A percentile compares a stretch with the other conserved stretches of the same genome.
These are phyloP conservation scores for Rutstroemia sp. DNA, from an alignment of 2,329 filamentous ascomycete genomes.

Conservation along the genomic window DNA sequence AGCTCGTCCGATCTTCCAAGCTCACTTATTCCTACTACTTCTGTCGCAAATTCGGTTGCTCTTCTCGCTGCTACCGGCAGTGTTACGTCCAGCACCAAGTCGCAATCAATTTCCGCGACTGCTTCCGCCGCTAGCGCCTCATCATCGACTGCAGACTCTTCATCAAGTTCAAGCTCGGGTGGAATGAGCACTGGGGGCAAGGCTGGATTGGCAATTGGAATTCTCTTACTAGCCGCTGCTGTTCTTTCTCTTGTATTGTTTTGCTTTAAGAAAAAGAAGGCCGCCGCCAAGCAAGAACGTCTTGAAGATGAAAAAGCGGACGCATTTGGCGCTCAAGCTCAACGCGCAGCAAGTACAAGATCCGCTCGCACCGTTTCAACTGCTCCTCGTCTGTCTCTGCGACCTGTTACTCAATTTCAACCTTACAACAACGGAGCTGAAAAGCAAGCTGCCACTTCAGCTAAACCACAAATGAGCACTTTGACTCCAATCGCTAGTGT, in stretches of 20 bases:
- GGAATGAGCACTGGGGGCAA: conserved; percentile 39
- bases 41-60: conserved; percentile 11
- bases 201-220: conserved; percentile 80
- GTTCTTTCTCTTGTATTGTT: conserved; percentile 65
- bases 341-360: conserved; percentile 15
- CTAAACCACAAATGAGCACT: background rate
- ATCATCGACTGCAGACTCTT: conserved; percentile 9
- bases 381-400: conserved; percentile 75
- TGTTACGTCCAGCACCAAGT: background rate
- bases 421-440: conserved; percentile 47
- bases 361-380: conserved; percentile 34
- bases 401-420: conserved; percentile 77
- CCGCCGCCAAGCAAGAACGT: conserved; percentile 47
- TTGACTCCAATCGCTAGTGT: background rate
- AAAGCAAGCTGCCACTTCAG: background rate
- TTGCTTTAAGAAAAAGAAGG: conserved; percentile 62
- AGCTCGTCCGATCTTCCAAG: conserved; percentile 9
- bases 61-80: conserved; percentile 9
- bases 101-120: conserved; percentile 3
- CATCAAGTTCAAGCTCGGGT: conserved; percentile 7
- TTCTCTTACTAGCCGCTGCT: conserved; percentile 61
- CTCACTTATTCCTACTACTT: conserved; percentile 15
- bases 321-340: conserved; percentile 20
- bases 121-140: conserved; percentile 7
- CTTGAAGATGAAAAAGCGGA: conserved; percentile 57